Conservation (phyloP, 2,329 filamentous ascomycete genomes). For the Arthrobotrys megalospora region DNA sequence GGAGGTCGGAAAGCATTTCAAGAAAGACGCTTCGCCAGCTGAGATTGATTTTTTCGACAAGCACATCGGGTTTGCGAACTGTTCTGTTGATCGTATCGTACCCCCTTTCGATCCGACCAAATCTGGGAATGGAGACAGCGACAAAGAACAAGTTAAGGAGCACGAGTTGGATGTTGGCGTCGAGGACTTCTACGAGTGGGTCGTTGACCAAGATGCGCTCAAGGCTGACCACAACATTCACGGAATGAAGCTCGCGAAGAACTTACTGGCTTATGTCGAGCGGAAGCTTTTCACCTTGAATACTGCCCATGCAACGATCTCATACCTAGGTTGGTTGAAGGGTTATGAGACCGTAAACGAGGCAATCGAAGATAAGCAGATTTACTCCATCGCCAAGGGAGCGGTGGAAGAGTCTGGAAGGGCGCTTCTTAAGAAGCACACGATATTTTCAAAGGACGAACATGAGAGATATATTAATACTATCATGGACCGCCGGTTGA, state of each 20-base stretch:
- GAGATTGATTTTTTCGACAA: slow-evolving; percentile 68
- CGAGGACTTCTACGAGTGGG: slow-evolving; percentile 99
- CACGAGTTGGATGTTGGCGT: slow-evolving; percentile 89
- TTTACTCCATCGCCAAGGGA: slow-evolving; percentile 83
- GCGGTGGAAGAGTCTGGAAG: slow-evolving; percentile 88
- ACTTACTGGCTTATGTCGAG: slow-evolving; percentile 96
- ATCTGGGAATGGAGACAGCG: neutral
- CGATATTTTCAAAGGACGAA: slow-evolving; percentile 76
- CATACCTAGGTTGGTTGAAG: slow-evolving; percentile 92
- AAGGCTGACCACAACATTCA: slow-evolving; percentile 81
- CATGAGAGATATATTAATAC: slow-evolving; percentile 90
- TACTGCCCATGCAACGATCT: slow-evolving; percentile 94
- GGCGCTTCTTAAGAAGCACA: slow-evolving; percentile 88
- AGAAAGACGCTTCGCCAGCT: slow-evolving; percentile 52
- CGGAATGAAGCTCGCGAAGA: slow-evolving; percentile 91
- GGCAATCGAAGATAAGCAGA: slow-evolving; percentile 83
- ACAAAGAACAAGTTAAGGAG: slow-evolving; percentile 69
- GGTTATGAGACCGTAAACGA: slow-evolving; percentile 92
- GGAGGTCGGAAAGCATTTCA: slow-evolving; percentile 62
- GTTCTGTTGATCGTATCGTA: slow-evolving; percentile 97
- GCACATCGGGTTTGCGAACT: slow-evolving; percentile 94
- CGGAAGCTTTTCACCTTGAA: slow-evolving; percentile 99
- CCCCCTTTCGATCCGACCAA: slow-evolving; percentile 77
- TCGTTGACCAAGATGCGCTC: slow-evolving; percentile 90
- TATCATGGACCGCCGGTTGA: slow-evolving; percentile 78